Base-by-base conservation (phyloP, 495 filamentous ascomycete genomes). In the Hypoxylon rickii region DNA sequence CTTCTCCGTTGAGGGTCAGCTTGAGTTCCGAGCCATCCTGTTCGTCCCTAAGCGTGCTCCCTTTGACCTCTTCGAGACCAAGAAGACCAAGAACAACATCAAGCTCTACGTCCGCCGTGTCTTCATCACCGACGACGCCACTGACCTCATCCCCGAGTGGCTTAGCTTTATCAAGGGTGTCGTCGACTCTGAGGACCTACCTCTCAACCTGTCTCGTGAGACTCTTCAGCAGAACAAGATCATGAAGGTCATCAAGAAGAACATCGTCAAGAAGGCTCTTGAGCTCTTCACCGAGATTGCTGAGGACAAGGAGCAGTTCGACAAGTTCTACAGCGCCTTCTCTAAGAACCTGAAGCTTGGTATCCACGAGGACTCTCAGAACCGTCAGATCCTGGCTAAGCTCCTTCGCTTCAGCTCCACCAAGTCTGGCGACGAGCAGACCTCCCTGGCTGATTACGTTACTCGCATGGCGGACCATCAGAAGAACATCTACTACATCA, bases 51-150 rank as follows among this genome's bases (percentile, higher is more conserved):
- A 98, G 89, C 94, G 94, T 69, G 94, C 94, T 76, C 94, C 94
- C 61, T 98, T 98, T 78, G 94, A 98, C 70, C 89, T 98, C 50
- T 98, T 98, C 79, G 94, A 98, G 86, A 96, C 95, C 63, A 98
- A 98, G 89, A 95, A 96, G 87, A 96, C 92, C 71, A 98, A 98
- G 90, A 97, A 97, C 86, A 98, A 98, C 88, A 97, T 98, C 85
- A 98, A 98, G 85, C 87, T 98, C 68, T 98, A 98, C 78, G 94
- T 98, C 65, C 94, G 94, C 75, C 95, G 94, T 75, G 94, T 98
- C 76, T 98, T 98, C 87, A 98, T 98, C 83, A 98, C 94, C 49
- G 94, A 98, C 65, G 94, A 98, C 79, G 92, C 92, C 61, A 97
- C 93, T 68, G 94, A 98, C 73, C 87, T 98, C 79, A 95, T 98